Base-by-base conservation (phyloP, 768 basidiomycete genomes). In the Trametopsis cervina region DNA sequence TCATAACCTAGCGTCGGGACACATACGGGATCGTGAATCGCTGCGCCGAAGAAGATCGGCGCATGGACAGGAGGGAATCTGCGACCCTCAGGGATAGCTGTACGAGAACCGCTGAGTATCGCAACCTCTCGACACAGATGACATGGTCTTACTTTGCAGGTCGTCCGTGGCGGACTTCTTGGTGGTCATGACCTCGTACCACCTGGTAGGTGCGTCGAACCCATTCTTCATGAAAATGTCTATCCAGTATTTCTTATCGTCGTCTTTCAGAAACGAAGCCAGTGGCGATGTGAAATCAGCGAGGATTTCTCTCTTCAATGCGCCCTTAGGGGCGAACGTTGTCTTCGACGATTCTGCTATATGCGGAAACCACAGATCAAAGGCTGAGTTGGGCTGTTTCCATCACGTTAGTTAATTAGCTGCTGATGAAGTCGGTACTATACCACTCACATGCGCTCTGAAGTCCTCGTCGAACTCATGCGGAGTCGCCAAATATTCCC, bases 401-500 rank as follows among this genome's bases (percentile, higher is more conserved):
- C n/a, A n/a, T n/a, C n/a, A n/a, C n/a, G n/a, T n/a, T n/a, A n/a
- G n/a, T n/a, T n/a, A n/a, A n/a, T n/a, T n/a, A n/a, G n/a, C n/a
- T n/a, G n/a, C n/a, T n/a, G n/a, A 11, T 18, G 21, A 40, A 10
- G 40, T 4, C 12, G 17, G n/a, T n/a, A n/a, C n/a, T n/a, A n/a
- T n/a, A n/a, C n/a, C n/a, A n/a, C n/a, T n/a, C n/a, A n/a, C n/a
- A n/a, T n/a, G n/a, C n/a, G n/a, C n/a, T n/a, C n/a, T n/a, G n/a
- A n/a, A n/a, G n/a, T n/a, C n/a, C n/a, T n/a, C n/a, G n/a, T n/a
- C n/a, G n/a, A n/a, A n/a, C n/a, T n/a, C n/a, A n/a, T n/a, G n/a
- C n/a, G n/a, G n/a, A n/a, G n/a, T n/a, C n/a, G n/a, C n/a, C n/a
- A 75, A 56, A 46, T 67, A 71, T 42, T 54, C 54, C 71, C 71